These are phyloP conservation scores for Petunia axillaris DNA, from an alignment of 257 asterid genomes.

Conservation along the genomic window DNA sequence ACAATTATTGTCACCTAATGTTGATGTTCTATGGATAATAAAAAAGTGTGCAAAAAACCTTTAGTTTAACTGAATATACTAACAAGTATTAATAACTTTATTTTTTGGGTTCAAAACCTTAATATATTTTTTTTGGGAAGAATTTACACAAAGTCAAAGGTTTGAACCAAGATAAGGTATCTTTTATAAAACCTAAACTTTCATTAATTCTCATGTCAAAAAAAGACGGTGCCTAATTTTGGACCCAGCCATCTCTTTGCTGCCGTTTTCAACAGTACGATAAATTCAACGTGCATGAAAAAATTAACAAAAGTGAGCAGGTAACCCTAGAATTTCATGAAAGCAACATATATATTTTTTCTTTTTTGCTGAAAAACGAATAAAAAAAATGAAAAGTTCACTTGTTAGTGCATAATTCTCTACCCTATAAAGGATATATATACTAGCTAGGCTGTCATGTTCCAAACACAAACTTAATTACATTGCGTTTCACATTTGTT, in stretches of 20 bases:
- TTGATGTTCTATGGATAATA: background rate
- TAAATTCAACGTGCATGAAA: conserved; percentile 24
- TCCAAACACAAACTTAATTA: background rate
- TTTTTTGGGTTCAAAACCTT: too few relatives aligned
- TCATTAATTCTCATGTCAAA: conserved; percentile 35
- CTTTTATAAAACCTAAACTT: background rate
- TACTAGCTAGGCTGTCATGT: background rate
- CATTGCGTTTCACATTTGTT: background rate
- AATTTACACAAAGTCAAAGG: background rate
- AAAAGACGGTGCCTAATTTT: conserved; percentile 45
- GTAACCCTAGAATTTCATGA: conserved; percentile 19
- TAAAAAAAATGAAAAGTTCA: background rate
- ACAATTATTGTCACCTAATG: background rate
- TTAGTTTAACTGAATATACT: too few relatives aligned
- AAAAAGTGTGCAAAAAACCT: too few relatives aligned
- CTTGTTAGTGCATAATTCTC: background rate
- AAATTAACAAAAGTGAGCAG: background rate
- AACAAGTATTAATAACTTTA: too few relatives aligned
- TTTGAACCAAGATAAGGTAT: conserved; percentile 1
- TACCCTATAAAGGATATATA: background rate
- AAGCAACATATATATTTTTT: background rate
- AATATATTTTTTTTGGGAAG: too few relatives aligned
- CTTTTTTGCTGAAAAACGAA: background rate
- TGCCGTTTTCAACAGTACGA: conserved; percentile 26
- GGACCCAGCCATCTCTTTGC: conserved; percentile 24